These are phyloP conservation scores for Fusarium phyllophilum DNA, from an alignment of 2,329 filamentous ascomycete genomes.

Conservation along the genomic window DNA sequence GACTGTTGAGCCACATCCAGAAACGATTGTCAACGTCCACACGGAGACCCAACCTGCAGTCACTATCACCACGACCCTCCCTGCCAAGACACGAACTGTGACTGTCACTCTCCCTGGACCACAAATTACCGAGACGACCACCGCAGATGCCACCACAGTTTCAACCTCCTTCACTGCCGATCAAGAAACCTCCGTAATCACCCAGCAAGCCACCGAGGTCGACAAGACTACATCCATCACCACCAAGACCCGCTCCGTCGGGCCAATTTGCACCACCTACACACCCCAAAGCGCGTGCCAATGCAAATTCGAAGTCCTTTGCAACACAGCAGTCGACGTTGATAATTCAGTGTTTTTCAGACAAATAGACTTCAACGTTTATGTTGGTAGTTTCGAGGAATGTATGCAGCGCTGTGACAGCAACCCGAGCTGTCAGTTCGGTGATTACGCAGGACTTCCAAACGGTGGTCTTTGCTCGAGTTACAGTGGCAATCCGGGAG, in stretches of 20 bases:
- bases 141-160: not conserved
- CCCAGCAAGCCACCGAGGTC: rapidly evolving
- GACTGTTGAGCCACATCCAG: not conserved
- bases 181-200: not conserved
- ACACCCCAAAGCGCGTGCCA: not conserved
- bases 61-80: not conserved
- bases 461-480: not conserved
- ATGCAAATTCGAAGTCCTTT: not conserved
- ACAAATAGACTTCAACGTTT: not conserved
- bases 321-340: rapidly evolving
- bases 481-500: not conserved
- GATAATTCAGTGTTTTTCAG: rapidly evolving
- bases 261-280: not conserved
- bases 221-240: not conserved
- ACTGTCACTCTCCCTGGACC: not conserved
- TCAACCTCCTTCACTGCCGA: rapidly evolving
- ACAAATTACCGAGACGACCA: not conserved
- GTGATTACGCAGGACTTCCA: not conserved
- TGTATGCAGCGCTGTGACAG: not conserved
- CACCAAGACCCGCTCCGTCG: not conserved
- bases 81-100: not conserved
- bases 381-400: not conserved
- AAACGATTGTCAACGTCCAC: not conserved
- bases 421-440: not conserved
- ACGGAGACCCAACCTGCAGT: not conserved